These are phyloP conservation scores for Metschnikowia koreensis DNA, from an alignment of 805 yeast genomes.

Conservation along the genomic window DNA sequence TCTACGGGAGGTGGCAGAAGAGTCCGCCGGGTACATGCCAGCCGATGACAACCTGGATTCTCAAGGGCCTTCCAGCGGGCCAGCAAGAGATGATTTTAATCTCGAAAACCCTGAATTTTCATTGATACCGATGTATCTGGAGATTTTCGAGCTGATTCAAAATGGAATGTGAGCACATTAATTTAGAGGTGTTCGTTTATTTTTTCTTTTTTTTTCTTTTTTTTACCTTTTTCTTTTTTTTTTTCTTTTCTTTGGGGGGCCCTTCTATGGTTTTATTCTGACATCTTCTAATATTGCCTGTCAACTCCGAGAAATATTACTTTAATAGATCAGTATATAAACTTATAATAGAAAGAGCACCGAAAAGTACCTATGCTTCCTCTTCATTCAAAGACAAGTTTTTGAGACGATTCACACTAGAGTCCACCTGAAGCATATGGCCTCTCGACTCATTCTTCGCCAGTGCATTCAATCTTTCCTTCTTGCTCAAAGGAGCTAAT, in stretches of 20 bases:
- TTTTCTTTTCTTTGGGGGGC: neutral
- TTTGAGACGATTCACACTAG: slow-evolving; percentile 34
- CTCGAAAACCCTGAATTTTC: slow-evolving; percentile 7
- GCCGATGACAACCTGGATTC: neutral
- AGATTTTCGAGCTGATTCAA: slow-evolving; percentile 12
- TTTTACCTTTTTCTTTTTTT: neutral
- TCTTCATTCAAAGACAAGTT: slow-evolving; percentile 24
- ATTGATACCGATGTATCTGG: slow-evolving; percentile 16
- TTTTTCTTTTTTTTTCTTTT: neutral
- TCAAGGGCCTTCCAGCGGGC: neutral
- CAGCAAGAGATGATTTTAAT: slow-evolving; percentile 4
- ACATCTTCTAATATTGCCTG: neutral
- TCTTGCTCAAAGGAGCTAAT: slow-evolving; percentile 20
- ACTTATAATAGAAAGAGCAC: neutral
- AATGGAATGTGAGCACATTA: neutral
- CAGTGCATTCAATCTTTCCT: slow-evolving; percentile 15
- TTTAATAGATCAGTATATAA: neutral
- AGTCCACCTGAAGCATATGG: slow-evolving; percentile 24
- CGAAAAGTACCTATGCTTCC: neutral
- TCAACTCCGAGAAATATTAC: neutral
- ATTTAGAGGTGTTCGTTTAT: slow-evolving; percentile 1
- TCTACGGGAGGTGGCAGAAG: slow-evolving; percentile 16
- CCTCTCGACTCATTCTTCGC: slow-evolving; percentile 15
- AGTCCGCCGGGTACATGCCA: neutral
- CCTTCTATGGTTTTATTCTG: neutral